These are phyloP conservation scores for Coniosporium apollinis DNA, from an alignment of 495 filamentous ascomycete genomes.

Conservation along the genomic window DNA sequence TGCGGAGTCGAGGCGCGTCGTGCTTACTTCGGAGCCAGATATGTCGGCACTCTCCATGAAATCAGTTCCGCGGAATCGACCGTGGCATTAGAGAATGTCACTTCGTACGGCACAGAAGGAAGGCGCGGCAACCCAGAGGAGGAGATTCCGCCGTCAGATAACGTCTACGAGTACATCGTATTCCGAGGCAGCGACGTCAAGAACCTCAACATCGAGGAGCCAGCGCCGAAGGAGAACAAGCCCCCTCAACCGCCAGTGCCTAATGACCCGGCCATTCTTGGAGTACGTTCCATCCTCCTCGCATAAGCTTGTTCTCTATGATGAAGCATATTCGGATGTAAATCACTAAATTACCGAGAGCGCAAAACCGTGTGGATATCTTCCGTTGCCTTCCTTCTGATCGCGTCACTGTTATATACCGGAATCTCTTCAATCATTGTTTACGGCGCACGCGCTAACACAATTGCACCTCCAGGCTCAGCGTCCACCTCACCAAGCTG, in stretches of 20 bases:
- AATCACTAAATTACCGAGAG: constrained; percentile 61
- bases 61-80: constrained; percentile 96
- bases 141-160: constrained; percentile 63
- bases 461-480: no score
- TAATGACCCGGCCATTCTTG: constrained; percentile 91
- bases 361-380: constrained; percentile 90
- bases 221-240: constrained; percentile 56
- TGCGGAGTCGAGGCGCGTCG: no score
- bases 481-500: no score
- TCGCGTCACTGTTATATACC: constrained; percentile 1
- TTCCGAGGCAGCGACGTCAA: constrained; percentile 98
- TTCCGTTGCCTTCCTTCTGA: constrained; percentile 99
- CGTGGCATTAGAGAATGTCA: constrained; percentile 89
- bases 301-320: constrained; percentile 28
- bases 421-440: neutral
- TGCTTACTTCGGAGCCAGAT: constrained; percentile 49
- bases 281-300: constrained; percentile 48
- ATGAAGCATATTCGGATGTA: constrained; percentile 80
- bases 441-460: neutral
- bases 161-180: constrained; percentile 96
- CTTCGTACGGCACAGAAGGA: constrained; percentile 84
- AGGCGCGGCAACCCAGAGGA: constrained; percentile 59
- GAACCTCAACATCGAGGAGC: constrained; percentile 80
- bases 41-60: constrained; percentile 88
- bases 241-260: constrained; percentile 53